These are phyloP conservation scores for Trichosporon sp. DNA, from an alignment of 1,284 basidiomycete genomes.

Conservation along the genomic window DNA sequence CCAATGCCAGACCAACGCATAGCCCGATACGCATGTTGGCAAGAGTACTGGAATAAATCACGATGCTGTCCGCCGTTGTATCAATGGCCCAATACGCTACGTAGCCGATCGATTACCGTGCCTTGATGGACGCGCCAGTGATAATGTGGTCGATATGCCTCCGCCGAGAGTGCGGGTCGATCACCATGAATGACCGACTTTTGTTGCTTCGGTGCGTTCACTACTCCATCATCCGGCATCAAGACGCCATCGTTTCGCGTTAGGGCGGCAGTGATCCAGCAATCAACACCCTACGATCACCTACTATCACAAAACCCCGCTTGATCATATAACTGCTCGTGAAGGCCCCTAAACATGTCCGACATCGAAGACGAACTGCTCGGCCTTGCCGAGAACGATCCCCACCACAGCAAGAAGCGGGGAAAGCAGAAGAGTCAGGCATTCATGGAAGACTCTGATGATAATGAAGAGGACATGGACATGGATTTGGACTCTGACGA, in stretches of 20 bases:
- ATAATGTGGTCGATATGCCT: too few species aligned
- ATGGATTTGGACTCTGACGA: conserved; percentile 42
- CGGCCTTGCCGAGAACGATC: conserved; percentile 47
- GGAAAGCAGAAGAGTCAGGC: conserved; percentile 32
- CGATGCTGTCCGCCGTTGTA: background rate
- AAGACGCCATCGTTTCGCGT: too few species aligned
- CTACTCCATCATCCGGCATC: too few species aligned
- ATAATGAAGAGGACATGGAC: conserved; percentile 33
- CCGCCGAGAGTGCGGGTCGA: too few species aligned
- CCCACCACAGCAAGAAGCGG: conserved; percentile 36
- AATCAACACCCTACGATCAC: too few species aligned
- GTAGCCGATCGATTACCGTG: background rate
- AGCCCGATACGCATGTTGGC: background rate
- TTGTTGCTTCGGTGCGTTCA: too few species aligned
- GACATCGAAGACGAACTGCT: conserved; percentile 48
- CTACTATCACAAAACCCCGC: too few species aligned
- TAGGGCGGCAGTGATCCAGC: too few species aligned
- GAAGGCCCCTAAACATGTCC: conserved; percentile 39
- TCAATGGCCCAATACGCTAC: background rate
- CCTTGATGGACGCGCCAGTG: too few species aligned
- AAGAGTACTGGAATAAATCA: too few species aligned
- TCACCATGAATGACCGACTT: too few species aligned
- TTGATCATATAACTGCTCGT: too few species aligned
- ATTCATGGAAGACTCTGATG: conserved; percentile 22
- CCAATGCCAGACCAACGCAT: background rate